Base-by-base conservation (phyloP, 176 grass and related monocot species). In the Musa schizocarpa region DNA sequence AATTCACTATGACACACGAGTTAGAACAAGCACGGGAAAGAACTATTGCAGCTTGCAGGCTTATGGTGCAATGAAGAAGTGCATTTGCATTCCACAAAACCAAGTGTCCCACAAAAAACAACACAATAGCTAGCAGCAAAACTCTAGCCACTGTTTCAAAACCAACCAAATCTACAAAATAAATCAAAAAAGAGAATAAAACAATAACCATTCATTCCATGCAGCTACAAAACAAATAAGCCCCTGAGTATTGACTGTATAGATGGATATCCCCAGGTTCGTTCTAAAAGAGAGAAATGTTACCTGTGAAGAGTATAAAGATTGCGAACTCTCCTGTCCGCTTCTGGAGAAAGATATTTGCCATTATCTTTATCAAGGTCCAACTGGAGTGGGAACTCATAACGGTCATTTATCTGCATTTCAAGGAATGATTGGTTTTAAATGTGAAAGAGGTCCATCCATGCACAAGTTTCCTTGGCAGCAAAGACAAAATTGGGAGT, bases 231-330 rank as follows among this genome's bases (percentile, higher is more conserved):
- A 43, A 43, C 55, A 57, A 61, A 61, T 61, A 61, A 61, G 1
- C 17, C 7, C 57, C 19, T 59, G 57, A 20, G 57, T 61, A 20
- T 8, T 61, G 34, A 43, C 4, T 43, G 3, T 14, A 61, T 58
- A 61, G 9, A 61, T 61, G 57, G n/a, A n/a, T 8, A 61, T 20
- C 34, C 34, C 34, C 4, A 43, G 34, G 34, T 43, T 43, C 34
- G 34, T 43, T 43, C 34, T 43, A 43, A 50, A 49, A 69, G 20
- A 69, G 7, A 26, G 23, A 81, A 76, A n/a, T 66, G 52, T 65
- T 71, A 99, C 96, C 96, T 95, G 81, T 99, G 96, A 83, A 99
- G 91, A 61, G 88, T 95, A 81, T 99, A 99, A 63, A 99, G 88
- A 74, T 99, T 99, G 11, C 88, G 88, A 74, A 99, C 91, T 75